Evolutionary conservation across 148 eudicot genomes (phyloP), one percentile per base, ranked within the genome.

Genomic region (Rhododendron williamsianum): DNA sequence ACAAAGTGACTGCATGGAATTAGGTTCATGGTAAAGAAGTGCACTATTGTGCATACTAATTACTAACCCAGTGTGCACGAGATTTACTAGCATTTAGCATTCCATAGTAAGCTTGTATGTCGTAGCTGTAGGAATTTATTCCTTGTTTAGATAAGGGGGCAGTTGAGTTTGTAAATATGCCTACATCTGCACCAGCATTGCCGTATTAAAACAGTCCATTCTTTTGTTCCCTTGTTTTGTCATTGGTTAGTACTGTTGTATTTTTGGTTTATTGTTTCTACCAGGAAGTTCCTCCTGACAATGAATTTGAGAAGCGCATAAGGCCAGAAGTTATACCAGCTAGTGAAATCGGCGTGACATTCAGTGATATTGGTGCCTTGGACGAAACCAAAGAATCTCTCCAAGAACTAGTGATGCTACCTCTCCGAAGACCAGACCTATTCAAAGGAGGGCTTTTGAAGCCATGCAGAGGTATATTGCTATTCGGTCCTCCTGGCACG

Each of bases 401-500:
- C 71, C 98, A 94, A 78, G 98, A 96, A 86, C 84, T 96, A 79
- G 98, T 96, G 9, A 93, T 96, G 98, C 90, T 96, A 82, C 98
- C 98, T 56, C 98, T 96, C 69, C 91, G 94, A 82, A 84, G 98
- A 83, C 98, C 98, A n/a, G 98, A 96, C 87, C 88, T 94, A 63
- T 96, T 96, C 65, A 88, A 86, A 83, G 99, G 99, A 49, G 99
- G 99, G 38, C 94, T 96, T 86, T 54, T 96, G 82, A 96, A 94
- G 87, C 99, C 99, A 41, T 96, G 99, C 86, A 84, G 97, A 77
- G 99, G 99, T 81, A 96, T 96, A 88, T 87, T 96, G 87, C 90
- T 96, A 16, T 96, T 96, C 65, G 99, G 99, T 46, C 99, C 98
- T 83, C 98, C 99, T 85, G 99, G 99, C 46, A 96, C 99, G 0